These are phyloP conservation scores for Chrysoporthe deuterocubensis DNA, from an alignment of 2,329 filamentous ascomycete genomes.

Conservation along the genomic window DNA sequence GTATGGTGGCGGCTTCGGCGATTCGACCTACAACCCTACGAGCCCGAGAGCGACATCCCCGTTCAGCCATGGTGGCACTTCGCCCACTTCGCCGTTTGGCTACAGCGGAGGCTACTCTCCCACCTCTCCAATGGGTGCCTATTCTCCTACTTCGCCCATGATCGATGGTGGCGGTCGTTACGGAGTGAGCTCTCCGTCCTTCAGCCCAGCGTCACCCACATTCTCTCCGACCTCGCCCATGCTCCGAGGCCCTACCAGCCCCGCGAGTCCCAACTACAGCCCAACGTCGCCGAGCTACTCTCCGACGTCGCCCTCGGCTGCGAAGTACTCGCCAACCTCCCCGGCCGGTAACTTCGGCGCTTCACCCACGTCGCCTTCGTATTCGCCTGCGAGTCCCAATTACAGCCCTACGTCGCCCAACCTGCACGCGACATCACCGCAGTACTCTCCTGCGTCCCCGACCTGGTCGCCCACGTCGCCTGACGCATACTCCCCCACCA, in stretches of 20 bases:
- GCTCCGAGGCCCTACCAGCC: constrained; percentile 55
- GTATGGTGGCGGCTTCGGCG: constrained; percentile 23
- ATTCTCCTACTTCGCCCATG: constrained; percentile 77
- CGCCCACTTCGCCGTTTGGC: constrained; percentile 67
- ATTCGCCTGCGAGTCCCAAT: constrained; percentile 71
- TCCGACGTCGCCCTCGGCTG: constrained; percentile 62
- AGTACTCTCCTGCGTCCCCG: constrained; percentile 73
- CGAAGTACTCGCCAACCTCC: constrained; percentile 71
- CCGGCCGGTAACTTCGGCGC: constrained; percentile 65
- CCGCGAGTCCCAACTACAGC: constrained; percentile 65
- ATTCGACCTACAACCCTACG: constrained; percentile 40
- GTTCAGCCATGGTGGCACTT: constrained; percentile 63
- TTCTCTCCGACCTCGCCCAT: constrained; percentile 67
- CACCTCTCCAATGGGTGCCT: constrained; percentile 73
- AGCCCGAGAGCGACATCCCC: constrained; percentile 77
- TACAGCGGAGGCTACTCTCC: constrained; percentile 70
- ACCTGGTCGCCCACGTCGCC: constrained; percentile 78
- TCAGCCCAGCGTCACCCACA: constrained; percentile 66
- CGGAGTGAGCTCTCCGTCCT: constrained; percentile 60
- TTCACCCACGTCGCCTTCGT: constrained; percentile 75
- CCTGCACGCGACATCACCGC: constrained; percentile 59
- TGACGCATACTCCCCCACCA: constrained; percentile 65
- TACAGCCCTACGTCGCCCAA: constrained; percentile 73
- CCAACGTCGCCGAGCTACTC: constrained; percentile 70
- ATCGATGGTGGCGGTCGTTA: constrained; percentile 58